Base-by-base conservation (phyloP, 805 yeast genomes). In the Starmerella bombi region DNA sequence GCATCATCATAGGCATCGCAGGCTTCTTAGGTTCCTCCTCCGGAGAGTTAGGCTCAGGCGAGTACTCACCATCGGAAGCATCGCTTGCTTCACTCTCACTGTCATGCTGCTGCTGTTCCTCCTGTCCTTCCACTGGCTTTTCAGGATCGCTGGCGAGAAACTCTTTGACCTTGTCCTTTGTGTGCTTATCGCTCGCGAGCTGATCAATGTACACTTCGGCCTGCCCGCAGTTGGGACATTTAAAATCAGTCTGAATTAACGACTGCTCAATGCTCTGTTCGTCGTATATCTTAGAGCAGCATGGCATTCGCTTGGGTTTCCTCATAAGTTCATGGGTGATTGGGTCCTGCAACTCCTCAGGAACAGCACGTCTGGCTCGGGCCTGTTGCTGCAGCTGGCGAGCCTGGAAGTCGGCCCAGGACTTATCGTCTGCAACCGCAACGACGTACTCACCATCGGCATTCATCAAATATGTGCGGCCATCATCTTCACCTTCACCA, bases 391-490 rank as follows among this genome's bases (percentile, higher is more conserved):
- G 53, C 61, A 66, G 56, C 51, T 75, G 66, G 49, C 76, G 78
- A 48, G 81, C 75, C 57, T 85, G 94, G 56, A 75, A 86, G 36
- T 71, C 75, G 40, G 77, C 75, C 98, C 98, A 88, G 0, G 95
- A 79, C 53, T 77, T 78, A 32, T 75, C 72, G 62, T 91, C 98
- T 0, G 97, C 97, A 45, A 86, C 75, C n/a, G 93, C 95, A 36
- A 84, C 80, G 4, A 91, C 98, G 58, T 81, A 91, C 53, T 86
- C 82, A 37, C 99, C 99, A 27, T 84, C 91, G 38, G 86, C 97
- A 25, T 85, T 85, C 50, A 91, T 75, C 80, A 91, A 74, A 43
- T 79, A 80, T 29, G 67, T 67, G 51, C 65, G 68, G 54, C 71
- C 69, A 40, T 62, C 74, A 15, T 48, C 51, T 29, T 77, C 83